A percentile compares a stretch with the other conserved stretches of the same genome.
phyloP scores from a whole-genome alignment of 73 alveolate genomes.

The Paramecium biaurelia region DNA sequence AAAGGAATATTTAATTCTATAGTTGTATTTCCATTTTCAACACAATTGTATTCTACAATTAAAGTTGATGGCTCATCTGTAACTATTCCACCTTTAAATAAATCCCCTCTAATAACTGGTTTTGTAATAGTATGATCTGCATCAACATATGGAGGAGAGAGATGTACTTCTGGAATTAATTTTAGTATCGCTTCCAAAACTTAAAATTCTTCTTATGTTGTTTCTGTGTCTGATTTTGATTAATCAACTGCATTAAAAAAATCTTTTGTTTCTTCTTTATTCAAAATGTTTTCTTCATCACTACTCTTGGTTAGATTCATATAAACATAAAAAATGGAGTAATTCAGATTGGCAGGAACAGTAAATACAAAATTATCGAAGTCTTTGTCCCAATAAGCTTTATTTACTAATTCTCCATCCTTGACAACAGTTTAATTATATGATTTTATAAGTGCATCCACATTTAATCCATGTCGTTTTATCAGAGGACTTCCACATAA shows the following conservation, averaged over 20 bases:
- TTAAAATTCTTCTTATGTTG: slow-evolving; percentile 2
- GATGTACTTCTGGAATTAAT: slow-evolving; percentile 10
- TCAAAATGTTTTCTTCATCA: background rate
- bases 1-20: slow-evolving; percentile 47
- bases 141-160: slow-evolving; percentile 16
- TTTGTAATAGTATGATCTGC: slow-evolving; percentile 19
- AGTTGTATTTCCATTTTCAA: background rate
- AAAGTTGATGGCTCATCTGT: slow-evolving; percentile 19
- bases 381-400: slow-evolving; percentile 29
- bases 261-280: slow-evolving; percentile 1
- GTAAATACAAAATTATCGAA: background rate
- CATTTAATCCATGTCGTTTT: slow-evolving; percentile 22
- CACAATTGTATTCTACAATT: slow-evolving; percentile 25
- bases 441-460: background rate
- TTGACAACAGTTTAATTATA: background rate
- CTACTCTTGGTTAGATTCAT: background rate
- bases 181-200: slow-evolving; percentile 8
- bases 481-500: slow-evolving; percentile 31
- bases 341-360: background rate
- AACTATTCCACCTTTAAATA: slow-evolving; percentile 25
- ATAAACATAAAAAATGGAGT: slow-evolving; percentile 18
- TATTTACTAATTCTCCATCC: slow-evolving; percentile 42
- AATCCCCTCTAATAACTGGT: slow-evolving; percentile 14
- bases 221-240: background rate
- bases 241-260: slow-evolving; percentile 25